Conservation (phyloP, 2,329 filamentous ascomycete genomes). For the Neophaeococcomyces mojaviensis region DNA sequence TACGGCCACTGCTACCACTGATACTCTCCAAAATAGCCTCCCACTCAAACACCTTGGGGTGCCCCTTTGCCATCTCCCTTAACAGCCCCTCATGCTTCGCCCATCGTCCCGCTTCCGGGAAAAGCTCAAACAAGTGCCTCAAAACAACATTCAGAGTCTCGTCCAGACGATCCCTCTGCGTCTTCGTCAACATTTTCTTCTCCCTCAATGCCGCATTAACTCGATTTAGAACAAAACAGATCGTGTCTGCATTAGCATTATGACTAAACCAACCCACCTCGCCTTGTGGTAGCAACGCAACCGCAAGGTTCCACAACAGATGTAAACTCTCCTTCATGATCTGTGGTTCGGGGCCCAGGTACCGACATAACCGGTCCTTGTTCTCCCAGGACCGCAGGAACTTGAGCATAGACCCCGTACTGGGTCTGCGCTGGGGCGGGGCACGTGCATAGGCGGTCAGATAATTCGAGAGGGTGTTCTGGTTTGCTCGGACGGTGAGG, state of each 20-base stretch:
- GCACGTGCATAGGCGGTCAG: not conserved
- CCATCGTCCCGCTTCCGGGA: not conserved
- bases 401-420: not conserved
- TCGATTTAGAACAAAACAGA: constrained; percentile 7
- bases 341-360: not conserved
- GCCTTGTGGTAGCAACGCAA: constrained; percentile 7
- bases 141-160: not conserved
- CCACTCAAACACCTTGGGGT: not conserved
- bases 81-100: not conserved
- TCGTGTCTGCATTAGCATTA: not conserved
- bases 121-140: constrained; percentile 1
- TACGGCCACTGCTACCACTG: too few relatives aligned
- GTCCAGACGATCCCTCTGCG: not conserved
- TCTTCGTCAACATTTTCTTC: not conserved
- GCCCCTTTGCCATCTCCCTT: not conserved
- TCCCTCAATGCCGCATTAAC: not conserved
- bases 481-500: not conserved
- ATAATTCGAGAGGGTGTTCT: not conserved
- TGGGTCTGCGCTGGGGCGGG: not conserved
- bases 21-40: not conserved
- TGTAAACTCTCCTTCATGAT: not conserved
- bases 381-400: not conserved
- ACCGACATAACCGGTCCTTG: not conserved
- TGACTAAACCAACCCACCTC: constrained; percentile 10
- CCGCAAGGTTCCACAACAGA: constrained; percentile 9